phyloP scores from a whole-genome alignment of 257 asterid genomes.

The Perilla frutescens region DNA sequence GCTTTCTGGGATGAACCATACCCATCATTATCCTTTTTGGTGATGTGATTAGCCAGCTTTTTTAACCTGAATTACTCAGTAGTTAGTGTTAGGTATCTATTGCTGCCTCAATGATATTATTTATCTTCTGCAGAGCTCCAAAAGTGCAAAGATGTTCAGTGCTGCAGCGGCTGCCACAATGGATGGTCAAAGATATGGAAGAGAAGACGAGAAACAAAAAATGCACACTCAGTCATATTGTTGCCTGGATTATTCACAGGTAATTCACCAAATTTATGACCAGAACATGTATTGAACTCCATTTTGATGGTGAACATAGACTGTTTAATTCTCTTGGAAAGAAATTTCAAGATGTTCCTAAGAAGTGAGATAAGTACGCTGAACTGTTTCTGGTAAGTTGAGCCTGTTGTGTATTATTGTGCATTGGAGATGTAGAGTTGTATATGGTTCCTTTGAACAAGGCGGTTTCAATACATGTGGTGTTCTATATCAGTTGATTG shows the following conservation, averaged over 20 bases:
- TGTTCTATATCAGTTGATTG: background rate
- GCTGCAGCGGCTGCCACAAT: constrained; percentile 76
- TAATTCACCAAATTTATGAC: constrained; percentile 29
- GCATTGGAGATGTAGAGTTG: background rate
- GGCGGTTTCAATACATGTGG: background rate
- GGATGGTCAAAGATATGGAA: constrained; percentile 66
- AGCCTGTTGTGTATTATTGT: background rate
- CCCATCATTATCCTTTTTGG: constrained; percentile 11
- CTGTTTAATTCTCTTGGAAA: background rate
- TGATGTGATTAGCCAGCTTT: background rate
- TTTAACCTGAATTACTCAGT: constrained; percentile 2
- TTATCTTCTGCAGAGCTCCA: constrained; percentile 62
- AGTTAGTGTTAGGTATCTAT: constrained; percentile 12
- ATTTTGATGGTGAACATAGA: background rate
- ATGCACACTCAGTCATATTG: constrained; percentile 93
- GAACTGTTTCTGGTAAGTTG: constrained; percentile 6
- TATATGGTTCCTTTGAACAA: constrained; percentile 9
- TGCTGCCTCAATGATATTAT: constrained; percentile 31
- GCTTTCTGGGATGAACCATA: constrained; percentile 1
- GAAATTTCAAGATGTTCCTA: constrained; percentile 9
- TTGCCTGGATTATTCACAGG: constrained; percentile 94
- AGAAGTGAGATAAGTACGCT: background rate
- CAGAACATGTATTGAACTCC: background rate
- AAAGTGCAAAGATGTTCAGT: constrained; percentile 82
- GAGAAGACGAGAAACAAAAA: constrained; percentile 83